Percentiles rank a stretch among this genome's conserved stretches.
phyloP scores from a whole-genome alignment of 805 yeast species.

The Pichia sporocuriosa region DNA sequence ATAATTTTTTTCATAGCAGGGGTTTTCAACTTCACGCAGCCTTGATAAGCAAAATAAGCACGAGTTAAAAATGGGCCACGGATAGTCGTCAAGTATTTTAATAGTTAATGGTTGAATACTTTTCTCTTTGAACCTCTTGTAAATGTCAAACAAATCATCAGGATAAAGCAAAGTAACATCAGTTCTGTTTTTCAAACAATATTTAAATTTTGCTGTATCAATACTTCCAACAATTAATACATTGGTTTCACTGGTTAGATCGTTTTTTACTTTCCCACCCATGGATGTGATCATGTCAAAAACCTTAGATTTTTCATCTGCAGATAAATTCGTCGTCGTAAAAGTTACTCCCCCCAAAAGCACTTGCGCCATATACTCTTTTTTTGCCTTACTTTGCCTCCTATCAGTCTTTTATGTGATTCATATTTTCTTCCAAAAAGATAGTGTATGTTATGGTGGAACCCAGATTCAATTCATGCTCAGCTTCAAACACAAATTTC shows the following conservation, averaged over 20 bases:
- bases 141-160: conserved; percentile 33
- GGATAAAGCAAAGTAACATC: conserved; percentile 54
- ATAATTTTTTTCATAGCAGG: conserved; percentile 25
- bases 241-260: conserved; percentile 55
- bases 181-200: conserved; percentile 41
- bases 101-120: conserved; percentile 30
- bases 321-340: conserved; percentile 50
- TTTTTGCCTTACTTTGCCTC: no score
- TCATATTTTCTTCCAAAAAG: no score
- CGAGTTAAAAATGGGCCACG: conserved; percentile 40
- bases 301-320: conserved; percentile 36
- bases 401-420: no score
- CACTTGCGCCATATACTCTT: conserved; percentile 4
- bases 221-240: conserved; percentile 54
- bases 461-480: no score
- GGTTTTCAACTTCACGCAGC: conserved; percentile 20
- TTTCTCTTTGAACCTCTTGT: conserved; percentile 46
- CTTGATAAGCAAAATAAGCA: conserved; percentile 40
- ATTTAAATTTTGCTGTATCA: conserved; percentile 49
- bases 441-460: no score
- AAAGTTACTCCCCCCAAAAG: conserved; percentile 45
- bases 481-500: no score
- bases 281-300: conserved; percentile 41
- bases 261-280: conserved; percentile 54
- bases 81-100: conserved; percentile 15